Percentiles rank a stretch among this genome's conserved stretches.
These are phyloP conservation scores for Rhodotorula mucilaginosa DNA, from an alignment of 1,284 basidiomycete species.

Conservation along the genomic window DNA sequence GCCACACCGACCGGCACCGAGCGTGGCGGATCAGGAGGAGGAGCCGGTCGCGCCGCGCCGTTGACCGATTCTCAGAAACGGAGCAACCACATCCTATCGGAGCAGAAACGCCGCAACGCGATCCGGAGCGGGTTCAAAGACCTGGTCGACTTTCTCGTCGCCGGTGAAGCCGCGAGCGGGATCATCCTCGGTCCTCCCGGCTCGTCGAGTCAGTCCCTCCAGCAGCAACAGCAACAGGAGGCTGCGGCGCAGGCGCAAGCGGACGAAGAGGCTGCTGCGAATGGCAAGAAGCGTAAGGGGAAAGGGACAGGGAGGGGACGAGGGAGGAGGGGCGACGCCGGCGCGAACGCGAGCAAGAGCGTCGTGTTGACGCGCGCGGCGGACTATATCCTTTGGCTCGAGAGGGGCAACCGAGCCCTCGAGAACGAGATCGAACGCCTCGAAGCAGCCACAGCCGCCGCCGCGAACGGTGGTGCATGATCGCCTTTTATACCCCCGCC, in stretches of 20 bases:
- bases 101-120: conserved; percentile 83
- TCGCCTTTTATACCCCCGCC: too few species aligned
- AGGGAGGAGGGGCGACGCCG: conserved; percentile 42
- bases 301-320: conserved; percentile 34
- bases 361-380: conserved; percentile 41
- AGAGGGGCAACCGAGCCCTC: conserved; percentile 39
- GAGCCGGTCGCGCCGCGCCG: background rate
- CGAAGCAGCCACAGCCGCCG: conserved; percentile 1
- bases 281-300: conserved; percentile 3
- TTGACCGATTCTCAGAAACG: conserved; percentile 82
- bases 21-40: background rate
- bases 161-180: conserved; percentile 58
- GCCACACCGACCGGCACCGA: background rate
- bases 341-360: conserved; percentile 42
- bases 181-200: conserved; percentile 31
- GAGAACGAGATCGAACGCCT: conserved; percentile 38
- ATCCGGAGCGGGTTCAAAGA: conserved; percentile 74
- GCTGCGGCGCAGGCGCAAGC: background rate
- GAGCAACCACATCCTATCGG: conserved; percentile 85
- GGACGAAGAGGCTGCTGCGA: conserved; percentile 8
- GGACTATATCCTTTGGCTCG: conserved; percentile 41
- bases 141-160: conserved; percentile 41
- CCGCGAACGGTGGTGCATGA: background rate
- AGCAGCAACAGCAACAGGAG: background rate
- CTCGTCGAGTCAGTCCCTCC: background rate